Conservation (phyloP, 75 land plant genomes). For the Isoetes taiwanensis region DNA sequence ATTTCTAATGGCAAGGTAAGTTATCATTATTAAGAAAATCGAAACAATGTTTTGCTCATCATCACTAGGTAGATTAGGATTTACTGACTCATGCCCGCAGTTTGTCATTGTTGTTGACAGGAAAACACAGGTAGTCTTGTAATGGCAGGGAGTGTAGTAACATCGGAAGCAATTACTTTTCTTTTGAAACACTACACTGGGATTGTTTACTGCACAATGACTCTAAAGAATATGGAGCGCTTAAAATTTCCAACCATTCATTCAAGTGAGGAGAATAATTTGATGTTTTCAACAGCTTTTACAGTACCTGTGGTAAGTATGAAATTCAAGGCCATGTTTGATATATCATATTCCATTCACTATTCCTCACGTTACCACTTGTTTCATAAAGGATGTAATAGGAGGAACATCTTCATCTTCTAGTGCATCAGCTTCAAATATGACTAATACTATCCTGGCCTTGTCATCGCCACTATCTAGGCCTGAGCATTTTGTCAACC, state of each 20-base stretch:
- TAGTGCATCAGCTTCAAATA: conserved; percentile 88
- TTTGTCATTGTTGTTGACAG: conserved; percentile 96
- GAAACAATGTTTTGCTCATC: no score
- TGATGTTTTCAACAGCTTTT: conserved; percentile 75
- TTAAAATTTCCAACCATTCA: conserved; percentile 77
- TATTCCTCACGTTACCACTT: neutral
- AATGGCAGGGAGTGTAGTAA: conserved; percentile 75
- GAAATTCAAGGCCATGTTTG: neutral
- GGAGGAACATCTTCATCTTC: conserved; percentile 19
- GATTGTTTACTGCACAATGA: conserved; percentile 92
- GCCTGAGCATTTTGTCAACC: conserved; percentile 72
- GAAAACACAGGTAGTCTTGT: conserved; percentile 96
- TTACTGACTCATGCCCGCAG: conserved; percentile 30
- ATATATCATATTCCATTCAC: neutral
- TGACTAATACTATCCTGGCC: conserved; percentile 59
- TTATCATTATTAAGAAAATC: no score
- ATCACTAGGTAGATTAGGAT: no score
- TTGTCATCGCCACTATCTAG: conserved; percentile 75
- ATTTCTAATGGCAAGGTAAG: neutral
- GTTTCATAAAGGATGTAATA: neutral
- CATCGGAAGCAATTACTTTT: conserved; percentile 87
- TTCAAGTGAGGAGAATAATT: conserved; percentile 54
- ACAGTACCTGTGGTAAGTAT: conserved; percentile 82
- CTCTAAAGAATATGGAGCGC: conserved; percentile 66
- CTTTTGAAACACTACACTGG: conserved; percentile 88